Evolutionary conservation across 2,329 filamentous ascomycete species (phyloP), one percentile per base, ranked within the genome.

Genomic region (Xylaria sp.): DNA sequence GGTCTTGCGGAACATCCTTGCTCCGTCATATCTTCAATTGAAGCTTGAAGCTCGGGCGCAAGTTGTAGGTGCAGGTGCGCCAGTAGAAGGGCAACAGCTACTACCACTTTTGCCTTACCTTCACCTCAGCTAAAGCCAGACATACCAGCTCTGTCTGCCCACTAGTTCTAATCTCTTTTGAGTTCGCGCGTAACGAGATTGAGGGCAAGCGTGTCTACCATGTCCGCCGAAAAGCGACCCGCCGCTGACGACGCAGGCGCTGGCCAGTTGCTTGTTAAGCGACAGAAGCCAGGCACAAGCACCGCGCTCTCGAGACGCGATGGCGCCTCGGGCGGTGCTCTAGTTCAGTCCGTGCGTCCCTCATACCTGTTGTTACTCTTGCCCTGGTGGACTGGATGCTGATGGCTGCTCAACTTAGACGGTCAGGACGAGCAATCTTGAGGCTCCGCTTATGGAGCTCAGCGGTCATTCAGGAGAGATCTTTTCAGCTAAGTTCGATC

Each of bases 401-500:
- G 15, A 67, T 59, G 28, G 39, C 12, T 39, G 23, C 13, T 23
- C 30, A 36, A 53, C 69, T 56, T 80, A 97, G 94, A 87, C 88
- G 70, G 88, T 91, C 62, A 88, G 93, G 74, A 94, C 93, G 55
- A 97, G 93, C 78, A 89, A 88, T 60, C 86, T 99, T 34, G 90
- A 97, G 79, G 92, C 95, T 66, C 94, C 95, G 1, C 91, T 97
- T 52, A 97, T 98, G 94, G 93, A 98, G 81, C 84, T 99, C 63
- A 91, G 91, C 58, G 94, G 93, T 77, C 88, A 88, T 77, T 83
- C 84, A n/a, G 94, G 93, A 23, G 96, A 99, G 82, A 89, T 99
- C 56, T 98, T 98, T 78, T 87, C 93, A 28, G 92, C 93, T 57
- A 91, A 93, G 77, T 99, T 99, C 77, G 93, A 97, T 77, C 91